Conservation (phyloP, 352 stramenopile species). For the Pythium plurisporium region DNA sequence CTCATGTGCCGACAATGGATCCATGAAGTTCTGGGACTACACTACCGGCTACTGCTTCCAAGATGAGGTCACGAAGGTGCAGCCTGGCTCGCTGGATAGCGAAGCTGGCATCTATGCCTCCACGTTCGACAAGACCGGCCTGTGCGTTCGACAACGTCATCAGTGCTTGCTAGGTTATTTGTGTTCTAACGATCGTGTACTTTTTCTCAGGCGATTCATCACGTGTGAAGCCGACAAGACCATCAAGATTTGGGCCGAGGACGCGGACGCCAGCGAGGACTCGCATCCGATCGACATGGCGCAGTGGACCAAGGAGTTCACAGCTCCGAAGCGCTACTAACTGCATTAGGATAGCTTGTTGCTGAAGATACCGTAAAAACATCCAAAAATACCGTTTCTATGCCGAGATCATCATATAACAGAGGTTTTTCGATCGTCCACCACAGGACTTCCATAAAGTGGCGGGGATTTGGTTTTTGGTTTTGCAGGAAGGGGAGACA, state of each 20-base stretch:
- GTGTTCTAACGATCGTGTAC: no score
- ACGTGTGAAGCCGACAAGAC: constrained; percentile 99
- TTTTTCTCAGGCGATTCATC: constrained; percentile 89
- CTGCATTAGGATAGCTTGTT: constrained; percentile 8
- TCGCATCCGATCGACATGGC: constrained; percentile 98
- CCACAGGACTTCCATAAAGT: constrained; percentile 24
- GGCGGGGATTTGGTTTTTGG: constrained; percentile 19
- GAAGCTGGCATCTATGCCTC: constrained; percentile 97
- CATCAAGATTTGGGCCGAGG: constrained; percentile 99
- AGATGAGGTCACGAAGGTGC: constrained; percentile 90
- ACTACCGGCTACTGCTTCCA: constrained; percentile 98
- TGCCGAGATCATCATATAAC: background rate
- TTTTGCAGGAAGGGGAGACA: background rate
- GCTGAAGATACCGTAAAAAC: constrained; percentile 1
- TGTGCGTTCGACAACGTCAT: constrained; percentile 36
- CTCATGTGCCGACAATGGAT: constrained; percentile 96
- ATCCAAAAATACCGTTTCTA: background rate
- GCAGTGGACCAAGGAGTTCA: constrained; percentile 95
- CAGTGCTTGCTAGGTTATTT: constrained; percentile 10
- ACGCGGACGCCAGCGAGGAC: constrained; percentile 92
- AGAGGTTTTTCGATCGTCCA: constrained; percentile 14
- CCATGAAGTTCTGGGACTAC: constrained; percentile 99
- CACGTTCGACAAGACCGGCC: constrained; percentile 96
- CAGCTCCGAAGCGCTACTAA: constrained; percentile 76
- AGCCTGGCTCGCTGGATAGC: constrained; percentile 95